phyloP scores from a whole-genome alignment of 306 rosid genomes.

The Quercus wislizeni region DNA sequence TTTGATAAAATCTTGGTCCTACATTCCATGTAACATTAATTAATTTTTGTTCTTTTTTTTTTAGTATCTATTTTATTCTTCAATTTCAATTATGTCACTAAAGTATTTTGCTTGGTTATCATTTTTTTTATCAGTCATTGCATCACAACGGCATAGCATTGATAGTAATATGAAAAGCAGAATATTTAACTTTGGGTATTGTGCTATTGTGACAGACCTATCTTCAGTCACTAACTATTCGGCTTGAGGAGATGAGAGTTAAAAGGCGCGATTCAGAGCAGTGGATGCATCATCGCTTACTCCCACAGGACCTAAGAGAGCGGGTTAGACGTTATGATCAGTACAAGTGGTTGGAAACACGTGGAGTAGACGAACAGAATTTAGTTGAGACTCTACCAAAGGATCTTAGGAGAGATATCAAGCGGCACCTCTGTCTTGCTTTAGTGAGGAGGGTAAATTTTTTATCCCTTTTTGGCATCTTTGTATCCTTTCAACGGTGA shows the following conservation, averaged over 20 bases:
- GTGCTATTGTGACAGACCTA: conserved; percentile 68
- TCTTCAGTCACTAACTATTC: conserved; percentile 93
- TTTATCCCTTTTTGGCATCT: conserved; percentile 6
- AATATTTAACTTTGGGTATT: conserved; percentile 26
- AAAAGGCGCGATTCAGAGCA: conserved; percentile 98
- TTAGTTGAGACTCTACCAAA: conserved; percentile 92
- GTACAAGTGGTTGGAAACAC: conserved; percentile 98
- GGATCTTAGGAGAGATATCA: conserved; percentile 96
- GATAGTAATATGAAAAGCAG: conserved; percentile 9
- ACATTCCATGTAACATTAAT: too few species aligned
- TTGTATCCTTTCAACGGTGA: background rate
- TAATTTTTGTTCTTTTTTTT: too few species aligned
- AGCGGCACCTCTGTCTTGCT: conserved; percentile 95
- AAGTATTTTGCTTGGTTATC: too few species aligned
- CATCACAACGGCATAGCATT: too few species aligned
- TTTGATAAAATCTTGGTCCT: too few species aligned
- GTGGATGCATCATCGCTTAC: conserved; percentile 99
- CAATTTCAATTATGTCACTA: too few species aligned
- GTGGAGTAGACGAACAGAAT: conserved; percentile 89
- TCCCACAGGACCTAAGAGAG: conserved; percentile 84
- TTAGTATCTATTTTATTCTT: too few species aligned
- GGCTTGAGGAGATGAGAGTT: conserved; percentile 99
- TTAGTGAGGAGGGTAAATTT: conserved; percentile 90
- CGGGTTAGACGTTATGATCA: conserved; percentile 97
- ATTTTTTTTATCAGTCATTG: too few species aligned